Evolutionary conservation across 306 rosid species (phyloP).

Genomic region (Vigna unguiculata): DNA sequence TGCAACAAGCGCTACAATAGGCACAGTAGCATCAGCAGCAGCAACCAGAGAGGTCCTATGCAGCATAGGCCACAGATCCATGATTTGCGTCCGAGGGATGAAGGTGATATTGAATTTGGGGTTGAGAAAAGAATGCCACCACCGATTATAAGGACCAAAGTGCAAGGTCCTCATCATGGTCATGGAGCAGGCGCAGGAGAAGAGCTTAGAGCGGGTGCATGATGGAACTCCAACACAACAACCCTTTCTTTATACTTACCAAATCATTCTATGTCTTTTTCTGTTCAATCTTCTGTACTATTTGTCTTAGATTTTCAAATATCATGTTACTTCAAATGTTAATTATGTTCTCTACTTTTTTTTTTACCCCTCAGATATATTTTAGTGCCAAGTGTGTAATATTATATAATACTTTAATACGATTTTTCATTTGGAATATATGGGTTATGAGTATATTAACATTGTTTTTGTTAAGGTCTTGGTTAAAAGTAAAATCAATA

Average conservation of each 20-base stretch:
- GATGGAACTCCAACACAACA: constrained; percentile 9
- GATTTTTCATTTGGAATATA: not conserved
- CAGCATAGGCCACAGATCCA: constrained; percentile 54
- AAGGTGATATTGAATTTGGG: constrained; percentile 64
- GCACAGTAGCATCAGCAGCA: not conserved
- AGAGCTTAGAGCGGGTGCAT: constrained; percentile 49
- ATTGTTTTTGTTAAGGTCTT: not conserved
- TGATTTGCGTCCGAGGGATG: constrained; percentile 52
- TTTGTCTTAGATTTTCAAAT: constrained; percentile 7
- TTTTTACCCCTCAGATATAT: not conserved
- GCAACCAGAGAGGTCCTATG: constrained; percentile 34
- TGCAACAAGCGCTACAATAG: constrained; percentile 59
- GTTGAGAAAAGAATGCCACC: constrained; percentile 59
- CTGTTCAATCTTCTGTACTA: not conserved
- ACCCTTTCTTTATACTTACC: not conserved
- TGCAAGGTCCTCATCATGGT: constrained; percentile 7
- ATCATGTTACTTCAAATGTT: constrained; percentile 36
- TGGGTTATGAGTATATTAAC: not conserved
- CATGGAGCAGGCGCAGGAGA: constrained; percentile 44
- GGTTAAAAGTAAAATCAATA: not conserved
- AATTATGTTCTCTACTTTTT: not conserved
- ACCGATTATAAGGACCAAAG: constrained; percentile 44
- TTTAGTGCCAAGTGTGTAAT: not conserved
- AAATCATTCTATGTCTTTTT: not conserved
- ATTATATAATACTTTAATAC: not conserved